Conservation (phyloP, 345 rosid genomes). For the Melaleuca alternifolia region DNA sequence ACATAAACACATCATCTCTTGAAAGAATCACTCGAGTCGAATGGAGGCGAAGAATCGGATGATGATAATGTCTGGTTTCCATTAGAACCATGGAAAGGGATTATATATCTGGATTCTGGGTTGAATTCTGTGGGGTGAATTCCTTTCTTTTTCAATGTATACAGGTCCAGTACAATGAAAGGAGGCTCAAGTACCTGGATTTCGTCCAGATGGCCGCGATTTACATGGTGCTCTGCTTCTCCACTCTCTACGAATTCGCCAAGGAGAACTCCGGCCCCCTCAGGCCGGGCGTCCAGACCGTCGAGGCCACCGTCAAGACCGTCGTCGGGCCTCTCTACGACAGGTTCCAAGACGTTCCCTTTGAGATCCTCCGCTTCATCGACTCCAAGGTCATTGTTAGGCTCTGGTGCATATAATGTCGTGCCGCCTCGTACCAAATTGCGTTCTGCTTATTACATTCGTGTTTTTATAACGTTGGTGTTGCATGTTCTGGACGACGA, state of each 20-base stretch:
- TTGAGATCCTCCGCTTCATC: constrained; percentile 49
- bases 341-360: constrained; percentile 45
- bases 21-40: neutral
- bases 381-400: constrained; percentile 47
- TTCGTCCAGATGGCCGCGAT: constrained; percentile 42
- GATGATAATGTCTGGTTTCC: neutral
- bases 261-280: constrained; percentile 74
- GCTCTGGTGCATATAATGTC: neutral
- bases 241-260: constrained; percentile 47
- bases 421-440: neutral
- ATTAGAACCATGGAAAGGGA: no score
- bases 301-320: constrained; percentile 47
- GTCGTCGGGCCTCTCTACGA: constrained; percentile 57
- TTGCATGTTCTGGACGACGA: neutral
- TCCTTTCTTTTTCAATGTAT: neutral
- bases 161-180: constrained; percentile 16
- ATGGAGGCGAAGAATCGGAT: neutral
- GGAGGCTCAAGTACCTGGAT: constrained; percentile 48
- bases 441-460: neutral
- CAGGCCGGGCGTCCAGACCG: constrained; percentile 46
- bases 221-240: constrained; percentile 30
- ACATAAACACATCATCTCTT: neutral
- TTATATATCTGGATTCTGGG: no score
- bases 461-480: neutral
- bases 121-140: neutral